A percentile compares a stretch with the other conserved stretches of the same genome.
Conservation (phyloP, 306 rosid species). For the Acmispon strigosus region DNA sequence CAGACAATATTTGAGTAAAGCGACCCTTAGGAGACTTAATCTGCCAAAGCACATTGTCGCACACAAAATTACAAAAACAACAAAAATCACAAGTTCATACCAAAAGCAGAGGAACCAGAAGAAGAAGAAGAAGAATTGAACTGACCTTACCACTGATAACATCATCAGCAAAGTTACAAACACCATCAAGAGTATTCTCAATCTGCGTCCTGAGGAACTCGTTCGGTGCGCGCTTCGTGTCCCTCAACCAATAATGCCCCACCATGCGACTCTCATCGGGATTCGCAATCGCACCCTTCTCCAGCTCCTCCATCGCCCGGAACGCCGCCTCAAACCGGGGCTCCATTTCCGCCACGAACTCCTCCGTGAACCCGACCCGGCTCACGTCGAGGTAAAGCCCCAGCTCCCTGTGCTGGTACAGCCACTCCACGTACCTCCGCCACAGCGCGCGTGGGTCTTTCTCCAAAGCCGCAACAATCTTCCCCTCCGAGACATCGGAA, state of each 20-base stretch:
- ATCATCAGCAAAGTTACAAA: constrained; percentile 53
- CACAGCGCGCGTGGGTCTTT: constrained; percentile 64
- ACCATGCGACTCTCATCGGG: constrained; percentile 92
- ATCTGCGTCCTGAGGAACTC: constrained; percentile 53
- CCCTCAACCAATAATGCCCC: constrained; percentile 87
- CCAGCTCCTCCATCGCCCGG: constrained; percentile 68
- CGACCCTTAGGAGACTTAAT: constrained; percentile 58
- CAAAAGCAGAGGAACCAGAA: no score
- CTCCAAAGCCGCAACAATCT: constrained; percentile 29
- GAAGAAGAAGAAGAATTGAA: neutral
- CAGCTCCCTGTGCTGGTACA: constrained; percentile 80
- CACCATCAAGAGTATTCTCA: constrained; percentile 50
- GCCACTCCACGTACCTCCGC: constrained; percentile 71
- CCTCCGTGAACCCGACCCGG: constrained; percentile 80
- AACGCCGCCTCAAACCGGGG: constrained; percentile 58
- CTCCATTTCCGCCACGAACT: constrained; percentile 68
- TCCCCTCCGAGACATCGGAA: neutral
- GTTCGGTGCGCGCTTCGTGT: constrained; percentile 55
- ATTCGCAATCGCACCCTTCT: constrained; percentile 81
- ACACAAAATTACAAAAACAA: neutral
- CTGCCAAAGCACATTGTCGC: constrained; percentile 28
- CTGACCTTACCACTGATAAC: constrained; percentile 86
- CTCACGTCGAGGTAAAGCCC: constrained; percentile 75
- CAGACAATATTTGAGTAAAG: constrained; percentile 70
- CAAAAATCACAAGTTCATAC: neutral